Conservation (phyloP, 2,329 filamentous ascomycete species). For the Phialemoniopsis sp. region DNA sequence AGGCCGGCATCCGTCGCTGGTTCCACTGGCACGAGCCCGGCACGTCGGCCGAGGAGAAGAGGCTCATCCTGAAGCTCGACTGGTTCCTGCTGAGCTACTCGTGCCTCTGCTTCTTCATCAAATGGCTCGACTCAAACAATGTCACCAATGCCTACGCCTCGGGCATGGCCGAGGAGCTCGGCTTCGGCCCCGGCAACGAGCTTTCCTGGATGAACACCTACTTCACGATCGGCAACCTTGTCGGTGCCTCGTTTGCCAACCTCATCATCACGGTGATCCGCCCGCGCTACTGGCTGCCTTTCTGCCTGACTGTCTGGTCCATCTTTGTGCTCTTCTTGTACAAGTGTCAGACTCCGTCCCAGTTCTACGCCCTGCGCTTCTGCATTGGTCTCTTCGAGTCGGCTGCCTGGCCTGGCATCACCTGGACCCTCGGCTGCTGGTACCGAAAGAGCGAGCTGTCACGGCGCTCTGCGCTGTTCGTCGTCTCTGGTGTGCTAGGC, state of each 20-base stretch:
- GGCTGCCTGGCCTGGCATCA: constrained; percentile 50
- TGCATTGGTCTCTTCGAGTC: constrained; percentile 51
- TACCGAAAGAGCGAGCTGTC: constrained; percentile 55
- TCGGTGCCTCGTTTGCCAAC: constrained; percentile 38
- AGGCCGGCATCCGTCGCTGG: constrained; percentile 13
- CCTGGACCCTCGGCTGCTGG: constrained; percentile 53
- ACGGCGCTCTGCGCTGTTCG: constrained; percentile 12
- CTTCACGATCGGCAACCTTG: constrained; percentile 40
- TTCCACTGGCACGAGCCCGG: constrained; percentile 37
- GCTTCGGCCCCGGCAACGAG: constrained; percentile 33
- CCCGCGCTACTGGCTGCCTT: constrained; percentile 35
- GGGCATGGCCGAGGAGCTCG: constrained; percentile 41
- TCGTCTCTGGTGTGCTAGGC: not conserved
- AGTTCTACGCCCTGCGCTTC: constrained; percentile 45
- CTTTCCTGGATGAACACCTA: constrained; percentile 41
- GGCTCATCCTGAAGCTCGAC: constrained; percentile 44
- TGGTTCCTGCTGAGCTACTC: constrained; percentile 35
- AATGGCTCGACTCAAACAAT: constrained; percentile 39
- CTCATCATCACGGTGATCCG: constrained; percentile 37
- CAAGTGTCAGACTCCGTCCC: constrained; percentile 26
- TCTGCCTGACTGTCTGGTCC: constrained; percentile 30
- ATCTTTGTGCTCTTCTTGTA: constrained; percentile 35
- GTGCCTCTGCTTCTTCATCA: constrained; percentile 43
- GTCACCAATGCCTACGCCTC: constrained; percentile 44
- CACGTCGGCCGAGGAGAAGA: constrained; percentile 34